Percentiles rank a stretch among this genome's conserved stretches.
Evolutionary conservation across 1,284 basidiomycete genomes (phyloP).

Genomic region (Cerioporus squamosus): DNA sequence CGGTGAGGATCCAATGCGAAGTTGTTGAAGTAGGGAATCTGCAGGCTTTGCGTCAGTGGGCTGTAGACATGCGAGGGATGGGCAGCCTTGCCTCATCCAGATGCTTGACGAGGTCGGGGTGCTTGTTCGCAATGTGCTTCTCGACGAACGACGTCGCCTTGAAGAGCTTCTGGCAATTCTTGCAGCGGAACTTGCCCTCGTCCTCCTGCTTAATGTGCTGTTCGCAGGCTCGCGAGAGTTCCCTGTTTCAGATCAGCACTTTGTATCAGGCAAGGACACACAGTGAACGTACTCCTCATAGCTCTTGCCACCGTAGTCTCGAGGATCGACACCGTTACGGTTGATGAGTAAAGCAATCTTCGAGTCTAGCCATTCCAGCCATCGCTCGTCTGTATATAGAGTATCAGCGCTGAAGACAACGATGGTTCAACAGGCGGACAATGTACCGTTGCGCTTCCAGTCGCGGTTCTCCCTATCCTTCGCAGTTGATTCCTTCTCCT

Average conservation of each 20-base stretch:
- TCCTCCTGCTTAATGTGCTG: constrained; percentile 91
- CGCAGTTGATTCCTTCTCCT: constrained; percentile 30
- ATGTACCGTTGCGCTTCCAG: constrained; percentile 69
- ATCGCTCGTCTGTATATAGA: constrained; percentile 70
- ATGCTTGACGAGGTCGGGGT: constrained; percentile 76
- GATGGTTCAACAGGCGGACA: constrained; percentile 28
- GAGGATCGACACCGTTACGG: constrained; percentile 78
- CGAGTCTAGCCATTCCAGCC: constrained; percentile 87
- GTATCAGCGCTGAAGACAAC: neutral
- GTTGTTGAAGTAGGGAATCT: constrained; percentile 91
- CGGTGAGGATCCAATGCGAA: constrained; percentile 93
- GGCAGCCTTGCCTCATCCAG: constrained; percentile 69
- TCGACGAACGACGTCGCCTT: constrained; percentile 94
- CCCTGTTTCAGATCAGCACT: constrained; percentile 50
- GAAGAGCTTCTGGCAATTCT: constrained; percentile 94
- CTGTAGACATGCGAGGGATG: neutral
- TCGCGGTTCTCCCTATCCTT: constrained; percentile 59
- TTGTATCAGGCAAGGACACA: neutral
- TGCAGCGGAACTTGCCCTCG: constrained; percentile 93
- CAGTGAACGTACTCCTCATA: constrained; percentile 78
- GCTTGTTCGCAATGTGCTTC: constrained; percentile 92
- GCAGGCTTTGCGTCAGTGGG: constrained; percentile 13
- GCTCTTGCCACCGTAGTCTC: constrained; percentile 86
- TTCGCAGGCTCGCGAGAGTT: constrained; percentile 78
- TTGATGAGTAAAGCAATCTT: constrained; percentile 81